Base-by-base conservation (phyloP, 2,329 filamentous ascomycete genomes). In the Paraphoma chrysanthemicola region DNA sequence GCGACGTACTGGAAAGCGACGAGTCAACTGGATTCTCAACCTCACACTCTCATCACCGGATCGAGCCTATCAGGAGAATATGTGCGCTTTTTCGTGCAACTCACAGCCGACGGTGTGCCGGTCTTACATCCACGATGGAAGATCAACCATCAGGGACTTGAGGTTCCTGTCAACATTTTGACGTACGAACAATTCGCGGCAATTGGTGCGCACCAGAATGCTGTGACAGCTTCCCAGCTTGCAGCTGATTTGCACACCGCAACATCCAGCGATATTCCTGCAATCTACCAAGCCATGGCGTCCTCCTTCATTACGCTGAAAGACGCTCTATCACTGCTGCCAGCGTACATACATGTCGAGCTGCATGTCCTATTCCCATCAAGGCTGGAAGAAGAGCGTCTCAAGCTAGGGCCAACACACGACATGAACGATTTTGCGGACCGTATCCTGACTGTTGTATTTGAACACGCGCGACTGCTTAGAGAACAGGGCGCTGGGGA, bases 1-100 rank as follows among this genome's bases (percentile, higher is more conserved):
- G 95, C 96, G 61, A 98, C 95, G 0, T 99, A 99, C 77, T 99
- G 95, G 95, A 99, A 98, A 78, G 94, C 94, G 0, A 99, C 95
- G 1, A 97, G 93, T 70, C 93, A 97, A 67, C 85, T 95, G 46
- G 92, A 97, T 73, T 88, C 91, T 48, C 91, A 93, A 45, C 90
- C 90, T 23, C 95, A 86, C 71, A 91, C 92, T 23, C 87, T 98
- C 23, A 92, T 99, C 16, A 98, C 94, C 0, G 95, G 94, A 0
- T 98, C 94, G 9, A 98, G 94, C 78, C 78, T 99, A 53, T 96
- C 92, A 2, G 95, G 95, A n/a, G 91, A 98, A 70, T 98, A 98
- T 75, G 88, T 97, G 23, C 88, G 93, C 53, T 80, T 99, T 7
- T 96, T 93, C 71, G 91, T 98, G 23, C 95, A 99, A 71, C 86